Percentiles rank a stretch among this genome's conserved stretches.
Conservation (phyloP, 75 land plant species). For the Adiantum capillusveneris region DNA sequence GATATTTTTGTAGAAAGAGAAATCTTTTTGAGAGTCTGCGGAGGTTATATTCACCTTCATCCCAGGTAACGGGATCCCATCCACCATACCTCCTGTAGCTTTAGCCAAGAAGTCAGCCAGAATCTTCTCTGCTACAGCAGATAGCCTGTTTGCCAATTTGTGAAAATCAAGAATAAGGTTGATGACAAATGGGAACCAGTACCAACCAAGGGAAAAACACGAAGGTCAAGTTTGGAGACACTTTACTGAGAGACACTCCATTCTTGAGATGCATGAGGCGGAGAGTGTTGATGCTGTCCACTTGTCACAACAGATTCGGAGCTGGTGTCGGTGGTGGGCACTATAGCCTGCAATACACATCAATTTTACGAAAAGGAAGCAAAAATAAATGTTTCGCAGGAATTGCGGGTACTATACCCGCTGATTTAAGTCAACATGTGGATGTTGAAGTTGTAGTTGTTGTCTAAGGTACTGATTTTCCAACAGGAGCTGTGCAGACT, state of each 20-base stretch:
- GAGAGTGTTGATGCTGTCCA: constrained; percentile 36
- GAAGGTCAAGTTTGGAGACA: too few relatives aligned
- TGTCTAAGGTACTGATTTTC: constrained; percentile 85
- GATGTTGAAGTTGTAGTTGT: constrained; percentile 54
- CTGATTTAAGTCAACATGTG: constrained; percentile 3
- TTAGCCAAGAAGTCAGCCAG: constrained; percentile 87
- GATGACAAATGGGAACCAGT: too few relatives aligned
- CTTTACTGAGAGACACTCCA: constrained; percentile 7
- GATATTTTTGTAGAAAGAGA: too few relatives aligned
- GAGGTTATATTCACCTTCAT: constrained; percentile 79
- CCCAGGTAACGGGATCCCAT: constrained; percentile 99
- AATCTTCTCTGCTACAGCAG: constrained; percentile 83
- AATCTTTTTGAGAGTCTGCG: too few relatives aligned
- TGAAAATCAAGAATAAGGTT: too few relatives aligned
- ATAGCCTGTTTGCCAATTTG: constrained; percentile 46
- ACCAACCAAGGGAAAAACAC: too few relatives aligned
- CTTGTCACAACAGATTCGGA: constrained; percentile 86
- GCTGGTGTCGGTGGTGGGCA: constrained; percentile 61
- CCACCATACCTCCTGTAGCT: constrained; percentile 92
- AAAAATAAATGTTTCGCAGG: too few relatives aligned
- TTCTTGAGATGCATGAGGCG: constrained; percentile 6
- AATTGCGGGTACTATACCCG: too few relatives aligned
- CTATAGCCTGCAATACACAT: too few relatives aligned
- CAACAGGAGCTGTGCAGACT: constrained; percentile 75
- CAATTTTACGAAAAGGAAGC: too few relatives aligned